Percentiles rank a stretch among this genome's conserved stretches.
These are phyloP conservation scores for Fusarium sp. DNA, from an alignment of 2,329 filamentous ascomycete species.

Conservation along the genomic window DNA sequence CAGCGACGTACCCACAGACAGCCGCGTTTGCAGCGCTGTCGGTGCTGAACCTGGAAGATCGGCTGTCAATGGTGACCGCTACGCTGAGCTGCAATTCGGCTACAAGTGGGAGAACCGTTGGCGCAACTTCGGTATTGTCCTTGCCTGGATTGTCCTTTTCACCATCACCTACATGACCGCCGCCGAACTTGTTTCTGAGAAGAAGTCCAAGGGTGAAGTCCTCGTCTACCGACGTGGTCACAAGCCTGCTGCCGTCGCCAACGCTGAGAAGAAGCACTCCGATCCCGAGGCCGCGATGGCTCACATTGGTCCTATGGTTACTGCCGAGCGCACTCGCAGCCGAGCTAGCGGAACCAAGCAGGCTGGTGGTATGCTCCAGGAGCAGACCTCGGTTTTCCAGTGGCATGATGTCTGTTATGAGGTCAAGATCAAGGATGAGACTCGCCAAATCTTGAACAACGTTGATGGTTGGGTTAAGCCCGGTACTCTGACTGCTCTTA, in stretches of 20 bases:
- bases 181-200: slow-evolving; percentile 72
- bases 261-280: slow-evolving; percentile 70
- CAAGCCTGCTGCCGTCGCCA: slow-evolving; percentile 66
- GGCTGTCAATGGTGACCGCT: slow-evolving; percentile 60
- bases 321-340: slow-evolving; percentile 55
- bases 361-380: slow-evolving; percentile 57
- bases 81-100: slow-evolving; percentile 56
- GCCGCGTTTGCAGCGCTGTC: slow-evolving; percentile 59
- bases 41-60: slow-evolving; percentile 59
- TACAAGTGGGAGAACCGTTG: slow-evolving; percentile 72
- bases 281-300: slow-evolving; percentile 66
- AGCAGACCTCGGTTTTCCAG: slow-evolving; percentile 82
- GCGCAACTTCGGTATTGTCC: slow-evolving; percentile 77
- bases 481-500: slow-evolving; percentile 87
- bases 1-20: slow-evolving; percentile 23
- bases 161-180: slow-evolving; percentile 70
- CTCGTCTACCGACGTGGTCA: slow-evolving; percentile 79
- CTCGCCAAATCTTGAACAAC: slow-evolving; percentile 80
- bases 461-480: slow-evolving; percentile 96
- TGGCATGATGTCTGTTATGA: slow-evolving; percentile 86
- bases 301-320: slow-evolving; percentile 61
- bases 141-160: slow-evolving; percentile 73
- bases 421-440: slow-evolving; percentile 80
- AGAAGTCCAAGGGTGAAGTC: slow-evolving; percentile 81
- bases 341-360: slow-evolving; percentile 50